phyloP scores from a whole-genome alignment of 768 basidiomycete genomes.

The Mycena epipterygia region DNA sequence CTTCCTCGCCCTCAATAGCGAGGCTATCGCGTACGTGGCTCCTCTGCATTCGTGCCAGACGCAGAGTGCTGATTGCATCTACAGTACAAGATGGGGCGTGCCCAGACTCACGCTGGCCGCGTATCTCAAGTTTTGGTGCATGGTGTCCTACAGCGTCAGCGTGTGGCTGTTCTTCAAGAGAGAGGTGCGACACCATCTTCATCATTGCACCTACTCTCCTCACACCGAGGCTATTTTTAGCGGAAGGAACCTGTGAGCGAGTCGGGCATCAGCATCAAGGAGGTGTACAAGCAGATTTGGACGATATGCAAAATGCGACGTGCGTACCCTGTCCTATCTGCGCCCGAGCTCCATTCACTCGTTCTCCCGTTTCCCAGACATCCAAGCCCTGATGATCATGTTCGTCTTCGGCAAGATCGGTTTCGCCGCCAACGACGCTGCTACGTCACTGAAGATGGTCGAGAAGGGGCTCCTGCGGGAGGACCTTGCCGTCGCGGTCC shows the following conservation, averaged over 20 bases:
- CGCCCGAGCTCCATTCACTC: neutral
- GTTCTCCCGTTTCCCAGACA: conserved; percentile 66
- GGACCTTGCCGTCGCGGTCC: conserved; percentile 94
- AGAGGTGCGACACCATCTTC: conserved; percentile 68
- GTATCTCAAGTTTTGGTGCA: conserved; percentile 91
- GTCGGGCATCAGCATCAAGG: conserved; percentile 89
- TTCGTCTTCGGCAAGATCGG: conserved; percentile 95
- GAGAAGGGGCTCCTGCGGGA: conserved; percentile 97
- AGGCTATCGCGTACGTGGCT: conserved; percentile 81
- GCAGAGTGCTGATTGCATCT: neutral
- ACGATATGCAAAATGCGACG: conserved; percentile 91
- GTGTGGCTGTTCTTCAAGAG: conserved; percentile 93
- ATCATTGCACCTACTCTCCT: neutral
- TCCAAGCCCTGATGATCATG: conserved; percentile 87
- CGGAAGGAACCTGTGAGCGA: conserved; percentile 80
- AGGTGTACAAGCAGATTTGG: conserved; percentile 96
- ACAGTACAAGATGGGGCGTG: conserved; percentile 80
- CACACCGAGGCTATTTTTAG: conserved; percentile 50
- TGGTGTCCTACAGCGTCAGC: conserved; percentile 87
- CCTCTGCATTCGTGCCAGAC: too few species aligned
- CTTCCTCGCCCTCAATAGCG: conserved; percentile 95
- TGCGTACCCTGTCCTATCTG: conserved; percentile 54
- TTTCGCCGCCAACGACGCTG: conserved; percentile 94
- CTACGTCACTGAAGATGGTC: conserved; percentile 92
- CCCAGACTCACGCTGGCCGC: conserved; percentile 78